Conservation (phyloP, 2,329 filamentous ascomycete species). For the Cercospora janseana region DNA sequence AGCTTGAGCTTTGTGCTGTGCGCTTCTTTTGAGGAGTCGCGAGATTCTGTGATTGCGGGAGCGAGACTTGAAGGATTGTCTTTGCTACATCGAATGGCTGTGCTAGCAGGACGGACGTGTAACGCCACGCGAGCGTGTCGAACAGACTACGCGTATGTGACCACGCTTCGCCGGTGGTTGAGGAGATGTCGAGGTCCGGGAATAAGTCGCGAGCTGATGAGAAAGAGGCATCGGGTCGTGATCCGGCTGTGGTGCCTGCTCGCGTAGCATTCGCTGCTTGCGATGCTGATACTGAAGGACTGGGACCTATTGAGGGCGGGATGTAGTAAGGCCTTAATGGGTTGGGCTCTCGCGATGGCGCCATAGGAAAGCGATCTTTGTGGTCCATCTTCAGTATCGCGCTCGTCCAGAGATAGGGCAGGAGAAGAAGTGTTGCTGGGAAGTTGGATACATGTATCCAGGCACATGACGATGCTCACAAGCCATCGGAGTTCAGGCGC, state of each 20-base stretch:
- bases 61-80: conserved; percentile 78
- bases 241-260: conserved; percentile 1
- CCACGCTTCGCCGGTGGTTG: conserved; percentile 37
- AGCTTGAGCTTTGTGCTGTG: conserved; percentile 12
- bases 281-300: conserved; percentile 16
- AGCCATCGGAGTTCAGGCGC: background rate
- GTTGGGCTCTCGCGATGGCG: conserved; percentile 54
- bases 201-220: conserved; percentile 78
- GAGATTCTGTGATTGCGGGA: conserved; percentile 42
- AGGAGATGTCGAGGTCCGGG: conserved; percentile 70
- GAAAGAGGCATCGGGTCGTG: conserved; percentile 43
- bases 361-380: conserved; percentile 39
- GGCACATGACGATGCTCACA: background rate
- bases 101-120: conserved; percentile 80
- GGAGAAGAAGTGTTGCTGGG: conserved; percentile 1
- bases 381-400: conserved; percentile 11
- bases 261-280: conserved; percentile 15
- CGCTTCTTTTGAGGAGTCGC: conserved; percentile 35
- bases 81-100: conserved; percentile 98
- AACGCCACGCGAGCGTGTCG: conserved; percentile 87
- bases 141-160: conserved; percentile 64
- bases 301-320: conserved; percentile 58
- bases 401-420: background rate
- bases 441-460: background rate
- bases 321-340: conserved; percentile 70